Evolutionary conservation across 352 stramenopile genomes (phyloP).

Genomic region (Salisapilia sapeloensis): DNA sequence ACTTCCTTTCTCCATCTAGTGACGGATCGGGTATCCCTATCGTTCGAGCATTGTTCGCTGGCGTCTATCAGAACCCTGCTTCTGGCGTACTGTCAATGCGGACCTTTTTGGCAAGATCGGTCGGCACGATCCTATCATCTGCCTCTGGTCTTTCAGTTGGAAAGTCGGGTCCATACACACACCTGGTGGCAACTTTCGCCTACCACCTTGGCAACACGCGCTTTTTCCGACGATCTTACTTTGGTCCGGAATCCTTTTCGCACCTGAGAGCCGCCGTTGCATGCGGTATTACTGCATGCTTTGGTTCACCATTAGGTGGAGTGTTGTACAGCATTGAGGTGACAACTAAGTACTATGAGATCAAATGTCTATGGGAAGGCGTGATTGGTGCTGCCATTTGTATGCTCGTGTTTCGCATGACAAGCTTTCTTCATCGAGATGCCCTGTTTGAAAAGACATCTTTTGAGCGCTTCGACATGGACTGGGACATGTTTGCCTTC

Average conservation of each 20-base stretch:
- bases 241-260: conserved; percentile 48
- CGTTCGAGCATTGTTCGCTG: conserved; percentile 56
- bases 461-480: conserved; percentile 64
- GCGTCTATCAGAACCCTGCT: conserved; percentile 52
- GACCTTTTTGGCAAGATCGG: conserved; percentile 46
- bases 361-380: conserved; percentile 71
- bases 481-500: conserved; percentile 61
- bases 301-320: conserved; percentile 56
- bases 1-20: conserved; percentile 39
- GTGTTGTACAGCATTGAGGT: conserved; percentile 79
- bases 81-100: conserved; percentile 41
- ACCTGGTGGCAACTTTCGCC: conserved; percentile 60
- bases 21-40: conserved; percentile 64
- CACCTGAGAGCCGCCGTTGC: conserved; percentile 57
- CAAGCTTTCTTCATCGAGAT: conserved; percentile 54
- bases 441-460: conserved; percentile 62
- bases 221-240: conserved; percentile 51
- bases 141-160: conserved; percentile 51
- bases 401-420: conserved; percentile 60
- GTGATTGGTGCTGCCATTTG: conserved; percentile 68
- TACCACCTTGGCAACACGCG: conserved; percentile 42
- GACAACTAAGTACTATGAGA: conserved; percentile 70
- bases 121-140: conserved; percentile 45
- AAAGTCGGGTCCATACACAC: conserved; percentile 48
- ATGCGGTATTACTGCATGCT: conserved; percentile 63